Base-by-base conservation (phyloP, 305 asterid species). In the Fraxinus velutina region DNA sequence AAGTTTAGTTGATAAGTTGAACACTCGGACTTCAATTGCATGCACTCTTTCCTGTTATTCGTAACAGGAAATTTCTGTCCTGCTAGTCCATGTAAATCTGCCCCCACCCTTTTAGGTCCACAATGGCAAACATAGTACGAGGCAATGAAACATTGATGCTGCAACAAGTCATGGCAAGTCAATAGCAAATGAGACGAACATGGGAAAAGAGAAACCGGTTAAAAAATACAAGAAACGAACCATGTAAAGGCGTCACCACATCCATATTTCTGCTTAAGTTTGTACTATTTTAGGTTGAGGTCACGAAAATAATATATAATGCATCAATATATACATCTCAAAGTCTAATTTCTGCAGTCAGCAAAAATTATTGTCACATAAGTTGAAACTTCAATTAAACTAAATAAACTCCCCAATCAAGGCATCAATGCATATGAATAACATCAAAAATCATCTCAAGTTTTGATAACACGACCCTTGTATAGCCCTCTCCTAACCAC, bases 401-500 rank as follows among this genome's bases (percentile, higher is more conserved):
- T 77, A 87, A 77, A 77, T 80, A 60, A 76, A 78, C 78, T 80
- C 60, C 77, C 82, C 81, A 78, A 83, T 60, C 21, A 60, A 47
- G 83, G 86, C 87, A 36, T 34, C 86, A 78, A 82, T 77, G 86
- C 85, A 82, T 71, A 79, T 79, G 78, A 76, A 75, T 70, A 73
- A 70, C 84, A 82, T 64, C 76, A 83, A 90, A 86, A 84, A 75
- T 37, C 81, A 42, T 57, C 62, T 77, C 86, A 93, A 66, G 92
- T 86, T 87, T 93, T 95, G 66, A 92, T 88, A 83, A 87, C 89
- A 2, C 97, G 93, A 34, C 98, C 98, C 88, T 88, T 92, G 91
- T 94, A 94, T 86, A 85, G 95, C 64, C 94, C 98, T 89, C 97
- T 95, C 88, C 91, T 90, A 81, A 95, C 84, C 83, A 95, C 97